Evolutionary conservation across 441 rosid species (phyloP).

Genomic region (Mallotus japonicus): DNA sequence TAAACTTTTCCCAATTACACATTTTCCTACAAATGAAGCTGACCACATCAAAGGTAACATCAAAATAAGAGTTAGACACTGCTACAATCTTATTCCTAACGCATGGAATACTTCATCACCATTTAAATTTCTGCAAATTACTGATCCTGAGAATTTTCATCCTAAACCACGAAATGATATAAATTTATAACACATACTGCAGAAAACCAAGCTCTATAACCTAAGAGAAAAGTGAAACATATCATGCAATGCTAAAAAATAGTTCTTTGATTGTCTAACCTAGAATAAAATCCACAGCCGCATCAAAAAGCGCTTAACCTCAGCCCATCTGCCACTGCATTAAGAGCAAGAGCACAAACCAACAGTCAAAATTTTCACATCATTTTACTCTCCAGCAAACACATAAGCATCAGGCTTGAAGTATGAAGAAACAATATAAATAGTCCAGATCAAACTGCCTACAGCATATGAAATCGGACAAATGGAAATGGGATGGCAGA

Average conservation of each 20-base stretch:
- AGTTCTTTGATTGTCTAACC: too few relatives aligned
- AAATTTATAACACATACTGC: neutral
- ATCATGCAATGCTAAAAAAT: conserved; percentile 1
- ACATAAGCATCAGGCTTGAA: neutral
- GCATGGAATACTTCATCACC: neutral
- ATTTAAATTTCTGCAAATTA: neutral
- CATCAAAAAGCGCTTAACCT: conserved; percentile 18
- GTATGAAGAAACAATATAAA: neutral
- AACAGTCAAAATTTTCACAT: conserved; percentile 19
- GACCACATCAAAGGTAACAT: neutral
- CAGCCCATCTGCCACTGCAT: conserved; percentile 73
- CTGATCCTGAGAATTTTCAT: neutral
- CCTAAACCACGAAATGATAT: too few relatives aligned
- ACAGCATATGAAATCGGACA: too few relatives aligned
- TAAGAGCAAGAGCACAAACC: conserved; percentile 24
- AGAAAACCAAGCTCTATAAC: neutral
- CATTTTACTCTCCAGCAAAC: neutral
- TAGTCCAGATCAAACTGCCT: neutral
- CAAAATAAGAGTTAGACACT: neutral
- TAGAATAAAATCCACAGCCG: conserved; percentile 11
- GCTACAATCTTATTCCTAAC: neutral
- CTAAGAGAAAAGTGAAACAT: neutral
- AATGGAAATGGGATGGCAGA: too few relatives aligned
- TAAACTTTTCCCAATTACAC: too few relatives aligned
- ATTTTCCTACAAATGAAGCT: neutral